Conservation (phyloP, 2,329 filamentous ascomycete genomes). For the Penicillium vulpinum region DNA sequence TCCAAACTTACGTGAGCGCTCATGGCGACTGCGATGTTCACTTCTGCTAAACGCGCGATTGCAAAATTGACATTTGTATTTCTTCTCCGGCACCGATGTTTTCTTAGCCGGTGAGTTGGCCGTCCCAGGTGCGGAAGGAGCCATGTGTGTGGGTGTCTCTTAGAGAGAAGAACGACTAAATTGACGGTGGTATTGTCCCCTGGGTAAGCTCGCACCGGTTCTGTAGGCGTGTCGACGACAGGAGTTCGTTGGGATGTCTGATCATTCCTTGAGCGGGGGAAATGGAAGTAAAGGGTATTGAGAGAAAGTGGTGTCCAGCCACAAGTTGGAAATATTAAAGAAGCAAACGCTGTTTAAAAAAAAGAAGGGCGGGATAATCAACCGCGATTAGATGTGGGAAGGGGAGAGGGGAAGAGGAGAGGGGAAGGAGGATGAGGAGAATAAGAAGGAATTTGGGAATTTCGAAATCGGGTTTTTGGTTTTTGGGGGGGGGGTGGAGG, state of each 20-base stretch:
- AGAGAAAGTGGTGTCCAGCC: constrained; percentile 40
- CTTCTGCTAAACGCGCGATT: constrained; percentile 95
- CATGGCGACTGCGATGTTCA: constrained; percentile 94
- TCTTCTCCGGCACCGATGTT: constrained; percentile 82
- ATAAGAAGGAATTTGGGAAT: constrained; percentile 25
- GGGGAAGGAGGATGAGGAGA: constrained; percentile 20
- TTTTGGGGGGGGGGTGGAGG: constrained; percentile 12
- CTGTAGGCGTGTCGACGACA: constrained; percentile 45
- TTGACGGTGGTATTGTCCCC: constrained; percentile 38
- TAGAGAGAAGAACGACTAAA: constrained; percentile 28
- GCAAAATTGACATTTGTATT: constrained; percentile 99
- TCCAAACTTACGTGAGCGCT: constrained; percentile 85
- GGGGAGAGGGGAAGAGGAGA: constrained; percentile 20
- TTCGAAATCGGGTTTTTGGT: constrained; percentile 13
- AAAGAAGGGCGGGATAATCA: constrained; percentile 27
- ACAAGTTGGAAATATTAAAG: constrained; percentile 25
- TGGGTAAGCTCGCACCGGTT: constrained; percentile 46
- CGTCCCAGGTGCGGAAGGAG: constrained; percentile 57
- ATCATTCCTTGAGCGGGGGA: constrained; percentile 45
- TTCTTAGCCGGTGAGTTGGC: constrained; percentile 80
- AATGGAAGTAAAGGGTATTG: constrained; percentile 19
- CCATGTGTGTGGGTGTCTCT: constrained; percentile 38
- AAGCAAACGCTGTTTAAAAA: constrained; percentile 18
- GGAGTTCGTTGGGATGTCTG: constrained; percentile 42
- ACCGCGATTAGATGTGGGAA: constrained; percentile 21